A percentile compares a stretch with the other conserved stretches of the same genome.
These are phyloP conservation scores for Xanthoceras sorbifolium DNA, from an alignment of 345 rosid species.

Conservation along the genomic window DNA sequence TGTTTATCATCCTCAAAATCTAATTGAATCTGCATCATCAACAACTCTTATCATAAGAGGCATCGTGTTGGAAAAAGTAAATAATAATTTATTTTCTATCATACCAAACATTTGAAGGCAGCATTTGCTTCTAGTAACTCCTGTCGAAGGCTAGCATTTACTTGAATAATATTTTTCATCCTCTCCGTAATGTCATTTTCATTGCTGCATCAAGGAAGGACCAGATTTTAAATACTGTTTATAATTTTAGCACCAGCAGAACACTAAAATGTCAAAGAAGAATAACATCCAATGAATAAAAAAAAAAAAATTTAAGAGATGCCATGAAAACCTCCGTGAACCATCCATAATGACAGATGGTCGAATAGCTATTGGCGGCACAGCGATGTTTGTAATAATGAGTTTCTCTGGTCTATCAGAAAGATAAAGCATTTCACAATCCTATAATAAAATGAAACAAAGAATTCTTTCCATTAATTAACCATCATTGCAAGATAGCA, in stretches of 20 bases:
- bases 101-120: conserved; percentile 59
- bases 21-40: not conserved
- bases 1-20: not conserved
- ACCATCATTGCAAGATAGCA: not conserved
- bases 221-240: conserved; percentile 16
- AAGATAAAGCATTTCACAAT: conserved; percentile 82
- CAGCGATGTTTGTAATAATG: conserved; percentile 66
- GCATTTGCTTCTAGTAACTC: conserved; percentile 53
- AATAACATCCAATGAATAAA: conserved; percentile 26
- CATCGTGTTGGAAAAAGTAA: not conserved
- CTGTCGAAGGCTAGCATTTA: conserved; percentile 62
- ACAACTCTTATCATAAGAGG: not conserved
- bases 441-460: conserved; percentile 48
- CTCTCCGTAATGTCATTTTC: conserved; percentile 93
- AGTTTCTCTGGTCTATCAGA: conserved; percentile 87
- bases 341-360: conserved; percentile 88
- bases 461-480: not conserved
- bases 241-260: not conserved
- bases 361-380: conserved; percentile 91
- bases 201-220: conserved; percentile 61
- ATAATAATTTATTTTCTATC: not conserved
- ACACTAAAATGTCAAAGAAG: conserved; percentile 19
- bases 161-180: conserved; percentile 69
- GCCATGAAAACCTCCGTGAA: conserved; percentile 56
- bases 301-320: conserved; percentile 13